These are phyloP conservation scores for Sistotremastrum suecicum DNA, from an alignment of 768 basidiomycete genomes.

Conservation along the genomic window DNA sequence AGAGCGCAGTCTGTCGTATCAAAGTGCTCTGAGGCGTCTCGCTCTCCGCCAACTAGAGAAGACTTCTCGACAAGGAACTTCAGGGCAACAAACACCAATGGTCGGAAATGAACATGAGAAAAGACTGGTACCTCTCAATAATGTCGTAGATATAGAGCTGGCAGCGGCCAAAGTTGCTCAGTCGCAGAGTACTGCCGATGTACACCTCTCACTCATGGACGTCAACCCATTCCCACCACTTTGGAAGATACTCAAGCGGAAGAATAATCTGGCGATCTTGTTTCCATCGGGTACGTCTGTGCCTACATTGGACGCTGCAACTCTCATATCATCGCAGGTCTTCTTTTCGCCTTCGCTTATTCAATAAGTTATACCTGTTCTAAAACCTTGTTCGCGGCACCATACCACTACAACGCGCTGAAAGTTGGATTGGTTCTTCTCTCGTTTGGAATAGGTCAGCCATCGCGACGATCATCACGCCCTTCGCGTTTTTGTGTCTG, in stretches of 20 bases:
- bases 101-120: conserved; percentile 9
- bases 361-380: conserved; percentile 61
- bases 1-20: conserved; percentile 73
- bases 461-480: not conserved
- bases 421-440: conserved; percentile 67
- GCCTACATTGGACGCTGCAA: conserved; percentile 1
- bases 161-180: conserved; percentile 1
- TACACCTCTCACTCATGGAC: conserved; percentile 49
- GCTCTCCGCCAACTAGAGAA: not conserved
- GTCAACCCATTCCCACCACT: conserved; percentile 66
- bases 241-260: conserved; percentile 36
- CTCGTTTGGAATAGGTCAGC: conserved; percentile 52
- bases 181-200: conserved; percentile 9
- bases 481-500: no score
- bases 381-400: conserved; percentile 41
- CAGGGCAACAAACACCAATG: conserved; percentile 12
- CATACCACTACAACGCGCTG: conserved; percentile 56
- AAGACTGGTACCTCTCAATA: not conserved
- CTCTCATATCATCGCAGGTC: conserved; percentile 24
- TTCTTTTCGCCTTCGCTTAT: conserved; percentile 61
- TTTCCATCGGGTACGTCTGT: conserved; percentile 41
- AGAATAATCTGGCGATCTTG: conserved; percentile 56
- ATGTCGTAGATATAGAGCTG: conserved; percentile 8
- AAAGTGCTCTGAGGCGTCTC: conserved; percentile 39
- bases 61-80: conserved; percentile 9